A percentile compares a stretch with the other conserved stretches of the same genome.
phyloP scores from a whole-genome alignment of 108 stramenopile species.

The Chaetoceros muelleri region DNA sequence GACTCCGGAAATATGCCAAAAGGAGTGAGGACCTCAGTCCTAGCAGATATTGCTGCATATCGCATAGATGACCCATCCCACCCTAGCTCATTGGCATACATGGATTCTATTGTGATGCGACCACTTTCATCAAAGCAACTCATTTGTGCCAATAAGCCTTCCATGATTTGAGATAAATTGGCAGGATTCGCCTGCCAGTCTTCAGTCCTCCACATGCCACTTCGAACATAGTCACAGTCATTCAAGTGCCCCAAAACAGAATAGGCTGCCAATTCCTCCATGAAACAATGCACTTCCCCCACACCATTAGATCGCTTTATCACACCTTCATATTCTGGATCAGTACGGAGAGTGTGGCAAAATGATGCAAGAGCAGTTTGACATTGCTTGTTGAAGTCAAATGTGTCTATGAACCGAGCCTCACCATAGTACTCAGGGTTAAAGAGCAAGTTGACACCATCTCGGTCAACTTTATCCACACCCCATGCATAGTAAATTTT shows the following conservation, averaged over 20 bases:
- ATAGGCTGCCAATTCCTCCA: constrained; percentile 36
- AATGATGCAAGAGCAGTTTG: constrained; percentile 20
- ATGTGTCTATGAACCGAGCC: constrained; percentile 16
- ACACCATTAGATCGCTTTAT: constrained; percentile 32
- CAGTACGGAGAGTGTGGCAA: constrained; percentile 27
- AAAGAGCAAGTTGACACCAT: constrained; percentile 33
- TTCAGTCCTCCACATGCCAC: constrained; percentile 21
- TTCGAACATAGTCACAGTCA: constrained; percentile 26
- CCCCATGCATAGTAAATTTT: constrained; percentile 44
- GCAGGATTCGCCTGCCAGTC: constrained; percentile 20
- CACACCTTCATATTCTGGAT: constrained; percentile 17
- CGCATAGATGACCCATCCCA: constrained; percentile 26
- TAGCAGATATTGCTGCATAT: constrained; percentile 24
- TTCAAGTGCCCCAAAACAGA: constrained; percentile 20
- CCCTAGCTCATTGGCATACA: constrained; percentile 25
- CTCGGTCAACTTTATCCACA: constrained; percentile 27
- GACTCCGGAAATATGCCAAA: constrained; percentile 17
- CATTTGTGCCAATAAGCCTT: constrained; percentile 17
- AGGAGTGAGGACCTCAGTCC: constrained; percentile 23
- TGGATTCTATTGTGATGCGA: constrained; percentile 9
- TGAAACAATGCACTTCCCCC: constrained; percentile 27
- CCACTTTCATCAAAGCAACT: constrained; percentile 28
- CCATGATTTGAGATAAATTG: constrained; percentile 7
- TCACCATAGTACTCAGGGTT: constrained; percentile 24
- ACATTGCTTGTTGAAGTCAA: constrained; percentile 30